A percentile compares a stretch with the other conserved stretches of the same genome.
These are phyloP conservation scores for Insectozyma bohioensis DNA, from an alignment of 1,139 yeast genomes.

Conservation along the genomic window DNA sequence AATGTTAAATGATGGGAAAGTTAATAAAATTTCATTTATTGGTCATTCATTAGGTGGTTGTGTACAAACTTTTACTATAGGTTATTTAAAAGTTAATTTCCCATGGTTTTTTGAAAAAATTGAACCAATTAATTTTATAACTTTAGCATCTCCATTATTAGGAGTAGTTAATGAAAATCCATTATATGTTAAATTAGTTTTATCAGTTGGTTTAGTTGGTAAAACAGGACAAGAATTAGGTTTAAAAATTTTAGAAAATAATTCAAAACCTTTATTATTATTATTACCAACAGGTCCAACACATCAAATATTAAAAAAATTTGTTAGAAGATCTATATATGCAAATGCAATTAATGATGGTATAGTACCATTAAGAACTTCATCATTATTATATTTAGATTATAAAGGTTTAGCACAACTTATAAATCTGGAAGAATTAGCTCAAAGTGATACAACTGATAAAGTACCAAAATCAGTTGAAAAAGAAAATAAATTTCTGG, in stretches of 20 bases:
- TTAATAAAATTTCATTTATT: conserved; percentile 72
- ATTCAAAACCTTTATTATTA: conserved; percentile 62
- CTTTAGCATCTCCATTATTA: conserved; percentile 84
- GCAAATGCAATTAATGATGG: conserved; percentile 88
- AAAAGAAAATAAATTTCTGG: conserved; percentile 19
- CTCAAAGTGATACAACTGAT: conserved; percentile 6
- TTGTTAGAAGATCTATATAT: conserved; percentile 69
- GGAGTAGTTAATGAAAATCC: conserved; percentile 90
- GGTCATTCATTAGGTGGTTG: conserved; percentile 95
- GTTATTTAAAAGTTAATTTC: conserved; percentile 61
- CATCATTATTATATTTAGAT: conserved; percentile 76
- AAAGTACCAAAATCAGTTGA: conserved; percentile 12
- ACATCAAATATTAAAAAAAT: conserved; percentile 59
- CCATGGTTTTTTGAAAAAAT: conserved; percentile 70
- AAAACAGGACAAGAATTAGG: conserved; percentile 93
- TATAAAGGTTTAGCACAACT: conserved; percentile 47
- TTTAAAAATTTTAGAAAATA: conserved; percentile 41
- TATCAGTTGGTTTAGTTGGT: conserved; percentile 89
- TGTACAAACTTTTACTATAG: conserved; percentile 87
- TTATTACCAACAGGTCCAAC: conserved; percentile 82
- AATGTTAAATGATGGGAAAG: conserved; percentile 30
- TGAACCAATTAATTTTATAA: conserved; percentile 76
- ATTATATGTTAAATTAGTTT: conserved; percentile 75
- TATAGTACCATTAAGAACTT: conserved; percentile 87
- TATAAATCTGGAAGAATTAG: conserved; percentile 20